Base-by-base conservation (phyloP, 345 rosid genomes). In the Arabis hirsuta region DNA sequence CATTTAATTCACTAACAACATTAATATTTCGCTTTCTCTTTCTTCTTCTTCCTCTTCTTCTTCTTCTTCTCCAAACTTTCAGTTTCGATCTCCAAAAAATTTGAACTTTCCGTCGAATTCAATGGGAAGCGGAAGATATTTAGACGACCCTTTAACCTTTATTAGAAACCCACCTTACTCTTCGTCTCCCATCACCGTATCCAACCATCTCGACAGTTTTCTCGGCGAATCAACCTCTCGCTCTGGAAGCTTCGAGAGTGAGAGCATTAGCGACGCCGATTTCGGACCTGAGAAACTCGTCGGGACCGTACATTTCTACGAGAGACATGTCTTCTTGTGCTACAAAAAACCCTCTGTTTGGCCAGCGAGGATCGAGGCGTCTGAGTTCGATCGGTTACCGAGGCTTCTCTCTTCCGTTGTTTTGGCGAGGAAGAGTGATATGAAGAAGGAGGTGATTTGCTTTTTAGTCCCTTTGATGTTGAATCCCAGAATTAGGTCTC, bases 311-410 rank as follows among this genome's bases (percentile, higher is more conserved):
- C 82, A 89, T 78, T 82, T 81, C 74, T 91, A 89, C 78, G 67
- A 85, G 74, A 88, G 97, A 16, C 98, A 94, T 61, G 89, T 91
- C 54, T 94, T 91, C 74, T 78, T 91, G 65, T 94, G 98, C 73
- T 94, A 94, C 78, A 89, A 94, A 84, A 89, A 86, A 64, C 98
- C 97, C 2, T 82, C 89, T 27, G 91, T 85, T 16, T 94, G 97
- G 98, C 96, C 97, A 0, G 85, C 90, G 0, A 88, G 97, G 81
- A 88, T 94, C 76, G 97, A 91, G 80, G 97, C 98, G 12, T 88
- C 98, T 0, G 98, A 94, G 88, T 94, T 94, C 65, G 97, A 94
- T 87, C 92, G 98, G 6, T 85, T 91, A 78, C 98, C 96, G 65
- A 84, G 98, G 91, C 67, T 91, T 81, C 86, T 93, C 53, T 84